phyloP scores from a whole-genome alignment of 768 basidiomycete species.

The Panaeolus papilionaceus region DNA sequence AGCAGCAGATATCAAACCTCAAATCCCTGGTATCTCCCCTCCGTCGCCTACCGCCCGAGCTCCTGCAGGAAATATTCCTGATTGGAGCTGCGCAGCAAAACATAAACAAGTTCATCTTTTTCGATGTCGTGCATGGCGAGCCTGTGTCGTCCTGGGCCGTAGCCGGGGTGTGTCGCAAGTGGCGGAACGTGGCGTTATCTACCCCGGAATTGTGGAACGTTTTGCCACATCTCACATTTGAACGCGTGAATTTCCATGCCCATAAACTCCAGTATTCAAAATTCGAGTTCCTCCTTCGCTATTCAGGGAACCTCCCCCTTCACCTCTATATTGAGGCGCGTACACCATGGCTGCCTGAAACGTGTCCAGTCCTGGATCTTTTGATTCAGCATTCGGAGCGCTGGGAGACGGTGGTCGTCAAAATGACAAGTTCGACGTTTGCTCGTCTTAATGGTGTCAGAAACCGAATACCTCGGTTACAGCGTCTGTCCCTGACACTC shows the following conservation, averaged over 20 bases:
- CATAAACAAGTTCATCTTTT: neutral
- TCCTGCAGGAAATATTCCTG: conserved; percentile 5
- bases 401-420: neutral
- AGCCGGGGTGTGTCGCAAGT: neutral
- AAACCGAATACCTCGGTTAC: neutral
- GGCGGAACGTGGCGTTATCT: conserved; percentile 12
- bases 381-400: neutral
- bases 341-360: neutral
- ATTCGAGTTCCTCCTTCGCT: neutral
- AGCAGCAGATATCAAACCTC: neutral
- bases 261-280: neutral
- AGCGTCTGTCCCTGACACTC: neutral
- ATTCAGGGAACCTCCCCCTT: neutral
- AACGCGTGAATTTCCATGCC: neutral
- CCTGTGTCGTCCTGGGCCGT: neutral
- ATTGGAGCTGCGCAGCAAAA: neutral
- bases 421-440: conserved; percentile 5
- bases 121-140: neutral
- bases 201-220: conserved; percentile 12
- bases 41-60: conserved; percentile 1
- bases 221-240: neutral
- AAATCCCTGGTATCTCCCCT: conserved; percentile 10
- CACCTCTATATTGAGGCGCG: neutral
- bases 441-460: neutral
- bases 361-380: neutral